A percentile compares a stretch with the other conserved stretches of the same genome.
These are phyloP conservation scores for Chlorella ohadii DNA, from an alignment of 139 green algal genomes.

Conservation along the genomic window DNA sequence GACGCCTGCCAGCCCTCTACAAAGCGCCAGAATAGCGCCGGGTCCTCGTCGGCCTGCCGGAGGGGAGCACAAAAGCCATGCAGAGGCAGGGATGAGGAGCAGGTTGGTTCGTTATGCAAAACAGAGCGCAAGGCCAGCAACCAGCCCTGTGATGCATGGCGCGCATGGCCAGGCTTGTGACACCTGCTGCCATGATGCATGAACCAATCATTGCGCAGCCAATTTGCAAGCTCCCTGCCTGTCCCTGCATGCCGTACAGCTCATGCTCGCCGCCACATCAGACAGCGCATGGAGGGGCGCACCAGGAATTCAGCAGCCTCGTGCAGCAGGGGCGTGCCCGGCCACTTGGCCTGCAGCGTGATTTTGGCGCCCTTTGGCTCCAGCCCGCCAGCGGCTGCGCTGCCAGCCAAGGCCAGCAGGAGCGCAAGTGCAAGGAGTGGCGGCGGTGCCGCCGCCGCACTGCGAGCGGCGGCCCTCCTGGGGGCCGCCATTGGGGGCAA, in stretches of 20 bases:
- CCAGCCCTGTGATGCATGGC: no score
- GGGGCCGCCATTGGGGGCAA: not conserved
- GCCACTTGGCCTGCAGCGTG: constrained; percentile 67
- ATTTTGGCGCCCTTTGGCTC: constrained; percentile 50
- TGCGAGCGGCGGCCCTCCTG: not conserved
- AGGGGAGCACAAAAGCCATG: not conserved
- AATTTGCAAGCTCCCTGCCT: no score
- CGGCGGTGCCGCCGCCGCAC: not conserved
- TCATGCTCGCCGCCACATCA: not conserved
- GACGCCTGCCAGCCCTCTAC: constrained; percentile 25
- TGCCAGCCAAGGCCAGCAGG: not conserved
- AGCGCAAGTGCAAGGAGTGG: not conserved
- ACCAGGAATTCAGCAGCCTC: constrained; percentile 85
- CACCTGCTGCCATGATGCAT: no score
- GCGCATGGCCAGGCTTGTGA: not conserved
- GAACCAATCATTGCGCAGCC: no score
- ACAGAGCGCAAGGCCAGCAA: no score
- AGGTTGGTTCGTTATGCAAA: no score
- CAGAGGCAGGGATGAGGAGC: no score
- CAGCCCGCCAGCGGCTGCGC: not conserved
- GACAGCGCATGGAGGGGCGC: not conserved
- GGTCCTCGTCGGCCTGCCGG: constrained; percentile 59
- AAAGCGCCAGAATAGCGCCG: constrained; percentile 60
- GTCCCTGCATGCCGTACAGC: no score
- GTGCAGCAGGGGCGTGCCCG: constrained; percentile 64